phyloP scores from a whole-genome alignment of 1,139 yeast species.

The Pichia sp. region DNA sequence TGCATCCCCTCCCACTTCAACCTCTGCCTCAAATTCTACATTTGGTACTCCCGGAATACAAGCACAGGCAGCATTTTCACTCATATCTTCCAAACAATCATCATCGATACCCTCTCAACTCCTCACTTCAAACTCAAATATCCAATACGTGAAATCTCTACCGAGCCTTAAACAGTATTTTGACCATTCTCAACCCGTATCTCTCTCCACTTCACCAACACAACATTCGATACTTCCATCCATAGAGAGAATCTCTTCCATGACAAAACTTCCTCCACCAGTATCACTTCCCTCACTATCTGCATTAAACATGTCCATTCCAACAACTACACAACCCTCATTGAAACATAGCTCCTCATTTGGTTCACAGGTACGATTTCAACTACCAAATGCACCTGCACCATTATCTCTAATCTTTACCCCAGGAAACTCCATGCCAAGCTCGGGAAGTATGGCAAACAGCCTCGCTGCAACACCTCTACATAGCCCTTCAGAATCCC shows the following conservation, averaged over 20 bases:
- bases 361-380: slow-evolving; percentile 1
- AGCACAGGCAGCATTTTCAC: slow-evolving; percentile 20
- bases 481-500: slow-evolving; percentile 6
- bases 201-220: background rate
- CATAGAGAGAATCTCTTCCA: slow-evolving; percentile 8
- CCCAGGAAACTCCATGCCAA: background rate
- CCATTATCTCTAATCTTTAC: no score
- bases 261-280: slow-evolving; percentile 11
- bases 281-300: slow-evolving; percentile 5
- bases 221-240: slow-evolving; percentile 5
- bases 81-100: slow-evolving; percentile 13
- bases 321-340: background rate
- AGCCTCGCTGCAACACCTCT: slow-evolving; percentile 5
- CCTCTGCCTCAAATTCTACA: background rate
- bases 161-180: slow-evolving; percentile 63
- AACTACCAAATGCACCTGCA: background rate
- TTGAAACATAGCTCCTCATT: background rate
- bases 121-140: background rate
- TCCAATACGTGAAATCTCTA: slow-evolving; percentile 42
- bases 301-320: background rate
- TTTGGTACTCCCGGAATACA: slow-evolving; percentile 6
- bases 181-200: no score
- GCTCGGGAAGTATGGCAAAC: slow-evolving; percentile 2
- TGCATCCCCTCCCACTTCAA: background rate
- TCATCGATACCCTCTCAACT: no score